Evolutionary conservation across 192 early-diverging fungal species (phyloP), one percentile per base, ranked within the genome.

Genomic region (Rhizophagus prolifer): DNA sequence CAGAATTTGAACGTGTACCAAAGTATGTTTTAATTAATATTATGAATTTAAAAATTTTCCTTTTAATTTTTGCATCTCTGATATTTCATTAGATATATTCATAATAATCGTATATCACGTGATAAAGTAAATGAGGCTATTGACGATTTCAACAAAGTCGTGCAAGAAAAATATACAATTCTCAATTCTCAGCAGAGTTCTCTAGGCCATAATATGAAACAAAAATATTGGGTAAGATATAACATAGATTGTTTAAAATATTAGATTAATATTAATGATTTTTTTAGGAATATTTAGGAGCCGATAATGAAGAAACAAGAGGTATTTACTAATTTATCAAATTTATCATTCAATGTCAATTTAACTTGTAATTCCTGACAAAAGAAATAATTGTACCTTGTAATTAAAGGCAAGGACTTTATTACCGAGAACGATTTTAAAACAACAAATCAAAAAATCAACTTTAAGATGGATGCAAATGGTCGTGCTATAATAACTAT

Each of bases 121-220:
- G 58, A 74, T 12, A 74, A 74, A 74, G 38, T 74, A 38, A 74
- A 74, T 19, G 72, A 74, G 31, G 72, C 72, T 9, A 74, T 74
- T 62, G 58, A 74, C 14, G 72, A 74, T 62, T 38, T 74, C 19
- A 74, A 74, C 14, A 61, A 74, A 74, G 46, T 74, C 9, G 16
- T 74, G 2, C 34, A 9, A 3, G 72, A 74, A 58, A 74, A 74
- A 16, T 74, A 74, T 34, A 31, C 26, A 4, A 74, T 74, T 41
- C 72, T 74, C 31, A 74, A 62, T 8, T 44, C 41, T 16, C 30
- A 30, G 19, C 58, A 26, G 0, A 74, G 72, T 38, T 31, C n/a
- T 44, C 25, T 74, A 58, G 44, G 16, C 58, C 54, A 61, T 26
- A 74, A 9, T 36, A 16, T 61, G 31, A 74, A 74, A 38, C 26